Conservation (phyloP, 108 stramenopile species). For the Stephanodiscus triporus region DNA sequence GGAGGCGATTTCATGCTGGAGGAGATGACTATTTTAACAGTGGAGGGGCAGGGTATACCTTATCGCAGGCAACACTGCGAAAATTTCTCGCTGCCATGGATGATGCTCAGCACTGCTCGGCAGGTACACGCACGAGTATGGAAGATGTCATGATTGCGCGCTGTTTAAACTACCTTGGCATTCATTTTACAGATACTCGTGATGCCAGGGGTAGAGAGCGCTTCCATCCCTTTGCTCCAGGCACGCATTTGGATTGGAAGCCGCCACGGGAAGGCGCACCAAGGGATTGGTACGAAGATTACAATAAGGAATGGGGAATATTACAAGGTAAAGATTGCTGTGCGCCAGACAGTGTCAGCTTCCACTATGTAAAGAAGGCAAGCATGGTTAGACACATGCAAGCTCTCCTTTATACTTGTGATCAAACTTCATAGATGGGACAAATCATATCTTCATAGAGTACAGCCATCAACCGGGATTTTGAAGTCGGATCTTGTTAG, state of each 20-base stretch:
- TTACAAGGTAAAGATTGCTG: slow-evolving; percentile 76
- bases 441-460: too few relatives aligned
- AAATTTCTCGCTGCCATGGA: slow-evolving; percentile 47
- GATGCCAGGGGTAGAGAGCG: slow-evolving; percentile 71
- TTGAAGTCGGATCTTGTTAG: too few relatives aligned
- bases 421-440: slow-evolving; percentile 8
- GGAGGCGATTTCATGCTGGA: slow-evolving; percentile 63
- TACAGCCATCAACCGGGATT: too few relatives aligned
- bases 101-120: slow-evolving; percentile 52
- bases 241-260: slow-evolving; percentile 58
- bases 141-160: slow-evolving; percentile 73
- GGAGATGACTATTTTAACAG: slow-evolving; percentile 73
- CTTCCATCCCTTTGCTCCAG: slow-evolving; percentile 82
- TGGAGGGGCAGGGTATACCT: slow-evolving; percentile 72
- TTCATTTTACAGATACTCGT: slow-evolving; percentile 65
- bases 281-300: slow-evolving; percentile 72
- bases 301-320: slow-evolving; percentile 75
- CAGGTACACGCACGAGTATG: slow-evolving; percentile 49
- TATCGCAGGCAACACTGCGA: slow-evolving; percentile 57
- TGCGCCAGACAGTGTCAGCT: slow-evolving; percentile 87
- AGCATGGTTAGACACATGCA: slow-evolving; percentile 80
- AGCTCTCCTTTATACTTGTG: slow-evolving; percentile 57
- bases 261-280: slow-evolving; percentile 30
- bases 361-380: slow-evolving; percentile 88
- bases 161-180: slow-evolving; percentile 47